These are phyloP conservation scores for Pseudogymnoascus sp. DNA, from an alignment of 2,329 filamentous ascomycete genomes.

Conservation along the genomic window DNA sequence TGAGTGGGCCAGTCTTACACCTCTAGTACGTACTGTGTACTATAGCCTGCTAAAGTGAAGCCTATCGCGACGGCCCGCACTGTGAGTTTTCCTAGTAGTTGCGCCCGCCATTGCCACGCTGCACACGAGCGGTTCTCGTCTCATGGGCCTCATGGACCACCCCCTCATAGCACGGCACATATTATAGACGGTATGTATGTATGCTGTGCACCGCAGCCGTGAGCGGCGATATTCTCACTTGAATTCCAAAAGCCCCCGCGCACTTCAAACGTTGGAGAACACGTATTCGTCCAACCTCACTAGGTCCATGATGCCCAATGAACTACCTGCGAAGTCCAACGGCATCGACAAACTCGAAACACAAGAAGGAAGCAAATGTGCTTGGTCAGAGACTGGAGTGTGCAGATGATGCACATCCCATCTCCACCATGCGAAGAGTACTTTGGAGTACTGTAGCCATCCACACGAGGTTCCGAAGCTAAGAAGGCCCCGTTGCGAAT, in stretches of 20 bases:
- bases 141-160: background rate
- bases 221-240: background rate
- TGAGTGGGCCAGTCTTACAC: background rate
- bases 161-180: background rate
- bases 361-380: background rate
- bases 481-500: background rate
- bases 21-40: background rate
- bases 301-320: background rate
- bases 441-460: background rate
- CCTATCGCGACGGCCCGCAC: background rate
- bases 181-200: background rate
- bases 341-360: conserved; percentile 2
- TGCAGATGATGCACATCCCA: background rate
- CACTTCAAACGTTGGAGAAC: background rate
- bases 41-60: background rate
- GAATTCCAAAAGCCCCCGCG: background rate
- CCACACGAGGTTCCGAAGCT: background rate
- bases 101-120: background rate
- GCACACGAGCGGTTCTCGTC: conserved; percentile 3
- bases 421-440: background rate
- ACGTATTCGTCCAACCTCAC: background rate
- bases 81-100: background rate
- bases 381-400: background rate
- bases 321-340: background rate
- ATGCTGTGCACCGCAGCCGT: background rate